Evolutionary conservation across 108 stramenopile genomes (phyloP).

Genomic region (Pseudonitzschia multistriata): DNA sequence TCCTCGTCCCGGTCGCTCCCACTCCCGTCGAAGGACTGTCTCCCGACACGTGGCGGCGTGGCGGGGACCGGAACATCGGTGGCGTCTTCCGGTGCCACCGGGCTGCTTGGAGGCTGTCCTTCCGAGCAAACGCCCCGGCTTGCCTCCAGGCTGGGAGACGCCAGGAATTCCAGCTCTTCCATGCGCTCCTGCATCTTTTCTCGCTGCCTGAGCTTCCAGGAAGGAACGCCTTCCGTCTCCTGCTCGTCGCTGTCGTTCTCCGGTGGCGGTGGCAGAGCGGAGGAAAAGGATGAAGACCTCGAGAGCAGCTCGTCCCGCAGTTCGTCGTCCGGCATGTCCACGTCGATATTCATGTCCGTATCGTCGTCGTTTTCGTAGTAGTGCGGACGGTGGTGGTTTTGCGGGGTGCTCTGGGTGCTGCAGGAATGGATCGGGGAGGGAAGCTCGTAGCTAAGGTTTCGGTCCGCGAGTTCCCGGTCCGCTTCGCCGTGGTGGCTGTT

Average conservation of each 20-base stretch:
- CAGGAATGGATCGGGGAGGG: neutral
- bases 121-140: no score
- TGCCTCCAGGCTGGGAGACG: neutral
- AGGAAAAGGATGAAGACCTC: neutral
- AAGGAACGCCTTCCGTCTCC: neutral
- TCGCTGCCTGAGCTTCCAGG: neutral
- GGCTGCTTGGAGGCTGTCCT: no score
- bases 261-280: no score
- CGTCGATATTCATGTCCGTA: neutral
- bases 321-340: no score
- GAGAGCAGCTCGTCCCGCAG: no score
- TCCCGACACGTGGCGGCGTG: no score
- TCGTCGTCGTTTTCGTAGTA: neutral
- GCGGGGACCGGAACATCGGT: no score
- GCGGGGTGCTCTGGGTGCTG: no score
- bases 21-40: no score
- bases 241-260: no score
- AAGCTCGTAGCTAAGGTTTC: neutral
- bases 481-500: neutral
- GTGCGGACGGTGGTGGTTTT: neutral
- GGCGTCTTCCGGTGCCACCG: no score
- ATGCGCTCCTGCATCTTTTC: conserved; percentile 1
- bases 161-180: neutral
- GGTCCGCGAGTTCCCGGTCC: neutral
- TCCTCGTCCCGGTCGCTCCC: no score